Base-by-base conservation (phyloP, 768 basidiomycete genomes). In the Phanerodontia chrysosporium region DNA sequence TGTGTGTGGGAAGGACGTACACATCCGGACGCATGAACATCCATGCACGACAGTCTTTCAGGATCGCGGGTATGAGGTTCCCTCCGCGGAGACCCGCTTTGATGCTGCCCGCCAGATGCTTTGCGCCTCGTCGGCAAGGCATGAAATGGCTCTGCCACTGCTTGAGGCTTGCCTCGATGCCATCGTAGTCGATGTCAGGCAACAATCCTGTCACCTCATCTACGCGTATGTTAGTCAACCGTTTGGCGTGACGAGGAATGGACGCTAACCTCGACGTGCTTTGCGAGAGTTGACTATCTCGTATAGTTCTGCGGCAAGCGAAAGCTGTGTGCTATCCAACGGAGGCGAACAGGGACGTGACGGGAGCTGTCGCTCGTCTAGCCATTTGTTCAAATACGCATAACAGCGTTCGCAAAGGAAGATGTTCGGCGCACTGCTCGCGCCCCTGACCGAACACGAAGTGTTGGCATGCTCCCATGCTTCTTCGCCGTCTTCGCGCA, bases 11-110 rank as follows among this genome's bases (percentile, higher is more conserved):
- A 36, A 24, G 13, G 36, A 58, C 57, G 18, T 21, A 58, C 57
- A 58, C 14, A 42, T 58, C 57, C 3, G 57, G 57, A 2, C 57
- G 57, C 57, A 58, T 51, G 49, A 58, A 58, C 57, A 58, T 58
- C 57, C 57, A 58, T 6, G 46, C 57, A 14, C 57, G 57, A 25
- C 45, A 49, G 49, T 58, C 57, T 22, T 35, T 29, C n/a, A 58
- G 49, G 21, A 58, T 10, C 29, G 57, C 57, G 13, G 57, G 57
- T 25, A 58, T 29, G 7, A 58, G 49, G 30, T 49, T 32, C 25
- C 16, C 18, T 21, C 57, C 46, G 32, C 49, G 45, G 21, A 58
- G 57, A 16, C 57, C 57, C 44, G 45, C 32, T 16, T 49, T 24
- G 9, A 58, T 25, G 21, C 46, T 48, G 18, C 21, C 13, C 12